Percentiles rank a stretch among this genome's conserved stretches.
Conservation (phyloP, 805 yeast genomes). For the Candida silvicultrix region DNA sequence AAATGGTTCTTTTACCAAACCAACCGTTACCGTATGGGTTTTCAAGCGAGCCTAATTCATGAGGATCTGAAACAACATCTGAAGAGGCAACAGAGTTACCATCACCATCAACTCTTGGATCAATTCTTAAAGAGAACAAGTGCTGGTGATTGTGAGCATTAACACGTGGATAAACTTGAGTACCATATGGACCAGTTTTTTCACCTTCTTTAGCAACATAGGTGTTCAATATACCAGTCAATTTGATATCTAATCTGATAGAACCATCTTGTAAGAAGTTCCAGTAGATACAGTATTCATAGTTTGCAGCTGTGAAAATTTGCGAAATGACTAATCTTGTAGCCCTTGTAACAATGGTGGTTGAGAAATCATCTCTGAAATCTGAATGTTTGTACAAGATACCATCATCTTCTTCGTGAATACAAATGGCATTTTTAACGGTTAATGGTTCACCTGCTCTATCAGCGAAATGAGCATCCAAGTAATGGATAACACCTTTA, state of each 20-base stretch:
- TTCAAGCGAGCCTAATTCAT: constrained; percentile 57
- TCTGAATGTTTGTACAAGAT: constrained; percentile 76
- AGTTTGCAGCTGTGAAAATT: constrained; percentile 82
- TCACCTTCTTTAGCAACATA: constrained; percentile 59
- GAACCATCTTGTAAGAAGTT: constrained; percentile 80
- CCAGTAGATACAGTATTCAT: constrained; percentile 83
- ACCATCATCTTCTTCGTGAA: constrained; percentile 85
- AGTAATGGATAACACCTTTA: constrained; percentile 77
- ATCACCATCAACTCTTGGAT: constrained; percentile 79
- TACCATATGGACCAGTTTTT: constrained; percentile 71
- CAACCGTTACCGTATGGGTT: constrained; percentile 78
- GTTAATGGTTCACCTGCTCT: constrained; percentile 65
- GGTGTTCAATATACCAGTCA: constrained; percentile 81
- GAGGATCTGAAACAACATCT: constrained; percentile 57
- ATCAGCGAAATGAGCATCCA: constrained; percentile 72
- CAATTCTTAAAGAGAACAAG: constrained; percentile 68
- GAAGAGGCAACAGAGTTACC: constrained; percentile 65
- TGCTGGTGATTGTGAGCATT: constrained; percentile 88
- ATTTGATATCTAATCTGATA: constrained; percentile 69
- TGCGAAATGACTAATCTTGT: constrained; percentile 70
- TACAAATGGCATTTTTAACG: constrained; percentile 72
- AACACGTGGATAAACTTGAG: constrained; percentile 71
- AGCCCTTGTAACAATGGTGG: constrained; percentile 71
- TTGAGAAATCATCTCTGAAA: constrained; percentile 73
- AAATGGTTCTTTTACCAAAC: constrained; percentile 56